phyloP scores from a whole-genome alignment of 768 basidiomycete genomes.

The Serendipita sp. region DNA sequence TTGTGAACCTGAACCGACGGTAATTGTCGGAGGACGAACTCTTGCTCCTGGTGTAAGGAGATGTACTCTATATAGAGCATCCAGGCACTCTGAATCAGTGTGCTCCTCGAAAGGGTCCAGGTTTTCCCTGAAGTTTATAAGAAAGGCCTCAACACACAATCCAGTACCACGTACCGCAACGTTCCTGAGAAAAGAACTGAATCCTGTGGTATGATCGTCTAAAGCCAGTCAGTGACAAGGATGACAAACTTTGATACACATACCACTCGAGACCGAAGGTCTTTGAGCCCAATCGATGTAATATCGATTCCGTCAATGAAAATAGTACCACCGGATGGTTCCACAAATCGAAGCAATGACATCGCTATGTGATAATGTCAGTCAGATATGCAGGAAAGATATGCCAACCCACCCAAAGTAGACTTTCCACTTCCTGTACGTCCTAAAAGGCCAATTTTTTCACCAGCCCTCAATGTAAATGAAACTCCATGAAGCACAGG shows the following conservation, averaged over 20 bases:
- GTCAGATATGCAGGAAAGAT: conserved; percentile 19
- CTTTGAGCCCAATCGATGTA: conserved; percentile 20
- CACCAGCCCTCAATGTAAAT: conserved; percentile 17
- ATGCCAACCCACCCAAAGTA: conserved; percentile 17
- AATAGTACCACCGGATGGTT: conserved; percentile 20
- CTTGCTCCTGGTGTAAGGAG: background rate
- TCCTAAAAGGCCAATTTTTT: conserved; percentile 23
- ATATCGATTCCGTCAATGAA: conserved; percentile 21
- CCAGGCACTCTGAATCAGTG: conserved; percentile 6
- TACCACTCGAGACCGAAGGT: conserved; percentile 17
- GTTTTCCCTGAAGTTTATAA: background rate
- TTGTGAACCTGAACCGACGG: background rate
- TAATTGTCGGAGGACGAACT: background rate
- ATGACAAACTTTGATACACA: background rate
- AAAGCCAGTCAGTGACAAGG: background rate
- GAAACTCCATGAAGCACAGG: conserved; percentile 21
- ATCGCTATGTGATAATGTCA: conserved; percentile 13
- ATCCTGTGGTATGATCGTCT: conserved; percentile 8
- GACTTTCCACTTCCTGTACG: conserved; percentile 19
- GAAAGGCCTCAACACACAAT: background rate
- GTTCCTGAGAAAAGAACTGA: conserved; percentile 7
- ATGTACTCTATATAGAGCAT: conserved; percentile 1
- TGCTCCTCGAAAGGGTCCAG: conserved; percentile 7
- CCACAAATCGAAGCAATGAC: conserved; percentile 21
- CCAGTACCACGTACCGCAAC: background rate